Base-by-base conservation (phyloP, 805 yeast species). In the Cyberlindnera mississippiensis region DNA sequence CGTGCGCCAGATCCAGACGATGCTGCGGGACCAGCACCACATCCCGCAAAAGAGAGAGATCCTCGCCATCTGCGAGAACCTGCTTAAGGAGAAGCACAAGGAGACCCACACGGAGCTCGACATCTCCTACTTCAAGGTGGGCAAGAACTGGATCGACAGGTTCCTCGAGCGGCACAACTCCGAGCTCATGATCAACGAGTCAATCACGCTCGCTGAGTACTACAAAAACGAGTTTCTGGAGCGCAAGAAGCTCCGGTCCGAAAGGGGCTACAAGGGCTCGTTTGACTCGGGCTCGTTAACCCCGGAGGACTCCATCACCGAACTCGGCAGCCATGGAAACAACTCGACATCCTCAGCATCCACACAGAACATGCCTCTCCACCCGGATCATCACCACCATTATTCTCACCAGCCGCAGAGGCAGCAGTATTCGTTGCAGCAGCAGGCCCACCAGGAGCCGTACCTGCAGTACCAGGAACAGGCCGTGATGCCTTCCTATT, bases 61-160 rank as follows among this genome's bases (percentile, higher is more conserved):
- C 16, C 35, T 57, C 13, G 15, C 30, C 15, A 49, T 57, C 13
- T 55, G 61, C 41, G 60, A 57, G 34, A 33, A 37, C 11, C 38
- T 57, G 29, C 31, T 57, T 15, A 51, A 47, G 35, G 52, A 48
- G 6, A 57, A 57, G 40, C 53, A 47, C 39, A 48, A 46, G 35
- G 44, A 42, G 29, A 40, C 44, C 15, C 11, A 24, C 19, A 45
- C 41, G 13, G 48, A 26, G 20, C 29, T 32, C 17, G 40, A 38
- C 16, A 32, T 28, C 11, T 37, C 44, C 10, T 46, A 49, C 38
- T 46, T 54, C 37, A 54, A 52, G 35, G 61, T 57, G 24, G 61
- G 61, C 10, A 57, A 57, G 43, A 57, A 57, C 32, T 57, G 61
- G 61, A 53, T 57, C 29, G 61, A 57, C 29, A 38, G 61, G 18